A percentile compares a stretch with the other conserved stretches of the same genome.
Evolutionary conservation across 1,139 yeast genomes (phyloP).

Genomic region (Debaryomyces sp.): DNA sequence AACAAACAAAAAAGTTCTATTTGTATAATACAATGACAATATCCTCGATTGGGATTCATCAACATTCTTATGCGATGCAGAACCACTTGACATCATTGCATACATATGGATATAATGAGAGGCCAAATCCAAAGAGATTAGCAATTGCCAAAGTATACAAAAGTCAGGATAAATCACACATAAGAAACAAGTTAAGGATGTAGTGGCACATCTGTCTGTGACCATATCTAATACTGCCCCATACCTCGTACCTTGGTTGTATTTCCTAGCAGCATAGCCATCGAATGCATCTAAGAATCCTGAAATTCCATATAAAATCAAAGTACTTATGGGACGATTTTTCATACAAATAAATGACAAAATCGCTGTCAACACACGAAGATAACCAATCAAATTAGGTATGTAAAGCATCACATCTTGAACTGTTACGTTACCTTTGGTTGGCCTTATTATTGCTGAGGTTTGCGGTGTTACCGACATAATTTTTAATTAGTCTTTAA

Average conservation of each 20-base stretch:
- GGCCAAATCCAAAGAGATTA: conserved; percentile 87
- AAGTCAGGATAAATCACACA: conserved; percentile 75
- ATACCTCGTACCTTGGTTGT: conserved; percentile 84
- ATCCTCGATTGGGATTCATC: conserved; percentile 71
- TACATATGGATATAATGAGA: conserved; percentile 99
- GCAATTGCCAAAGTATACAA: conserved; percentile 75
- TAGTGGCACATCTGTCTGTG: conserved; percentile 95
- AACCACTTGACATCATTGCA: conserved; percentile 83
- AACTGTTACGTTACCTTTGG: conserved; percentile 27
- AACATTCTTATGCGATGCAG: conserved; percentile 82
- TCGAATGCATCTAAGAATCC: conserved; percentile 95
- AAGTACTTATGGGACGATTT: conserved; percentile 77
- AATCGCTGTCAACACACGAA: conserved; percentile 79
- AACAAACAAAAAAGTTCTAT: conserved; percentile 76
- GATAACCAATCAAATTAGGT: conserved; percentile 90
- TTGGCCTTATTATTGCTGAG: conserved; percentile 6
- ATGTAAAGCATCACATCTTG: conserved; percentile 70
- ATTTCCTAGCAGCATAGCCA: conserved; percentile 92
- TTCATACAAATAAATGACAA: conserved; percentile 82
- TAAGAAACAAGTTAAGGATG: conserved; percentile 83
- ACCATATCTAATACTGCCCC: conserved; percentile 99
- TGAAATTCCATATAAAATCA: conserved; percentile 78
- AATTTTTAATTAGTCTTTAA: neutral
- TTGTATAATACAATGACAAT: conserved; percentile 82
- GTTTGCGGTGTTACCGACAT: conserved; percentile 7